Base-by-base conservation (phyloP, 345 rosid genomes). In the Eucalyptus grandis region DNA sequence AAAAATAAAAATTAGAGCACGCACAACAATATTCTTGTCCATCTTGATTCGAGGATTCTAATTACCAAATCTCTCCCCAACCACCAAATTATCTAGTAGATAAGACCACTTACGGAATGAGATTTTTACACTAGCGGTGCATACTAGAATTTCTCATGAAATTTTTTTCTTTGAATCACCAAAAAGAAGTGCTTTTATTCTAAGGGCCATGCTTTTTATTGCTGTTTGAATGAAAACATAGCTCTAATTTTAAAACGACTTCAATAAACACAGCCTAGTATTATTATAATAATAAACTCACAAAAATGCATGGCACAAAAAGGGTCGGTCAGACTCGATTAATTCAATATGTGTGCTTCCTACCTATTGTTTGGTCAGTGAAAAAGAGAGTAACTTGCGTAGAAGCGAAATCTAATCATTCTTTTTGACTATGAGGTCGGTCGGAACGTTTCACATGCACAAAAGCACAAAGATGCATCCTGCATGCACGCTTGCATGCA, bases 1-100 rank as follows among this genome's bases (percentile, higher is more conserved):
- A 7, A n/a, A 15, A 31, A 49, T 4, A 7, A 15, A 16, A 34
- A 51, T 1, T 69, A 34, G 2, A 19, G 44, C 0, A 56, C 30
- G 3, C 62, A 17, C 21, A 34, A 69, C 14, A 9, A 16, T 1
- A 17, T 5, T 69, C 24, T 69, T 69, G 22, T 69, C 22, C 22
- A 19, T 53, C 81, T 69, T 31, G 44, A 3, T 69, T 5, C 37
- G 44, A 17, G 43, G 43, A 69, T 9, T 34, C 24, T 69, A 69
- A 69, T 69, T 17, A 9, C 81, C 81, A 3, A 69, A 17, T 69
- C 81, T 69, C 81, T 69, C 81, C 21, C 4, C 40, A 3, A 5
- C 81, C 14, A 37, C 81, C 44, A 17, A 17, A 9, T 9, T 17
- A 17, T 53, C 0, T 9, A 19, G 44, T 69, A 1, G 44, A 69